A percentile compares a stretch with the other conserved stretches of the same genome.
These are phyloP conservation scores for Colletotrichum eremochloae DNA, from an alignment of 2,329 filamentous ascomycete genomes.

Conservation along the genomic window DNA sequence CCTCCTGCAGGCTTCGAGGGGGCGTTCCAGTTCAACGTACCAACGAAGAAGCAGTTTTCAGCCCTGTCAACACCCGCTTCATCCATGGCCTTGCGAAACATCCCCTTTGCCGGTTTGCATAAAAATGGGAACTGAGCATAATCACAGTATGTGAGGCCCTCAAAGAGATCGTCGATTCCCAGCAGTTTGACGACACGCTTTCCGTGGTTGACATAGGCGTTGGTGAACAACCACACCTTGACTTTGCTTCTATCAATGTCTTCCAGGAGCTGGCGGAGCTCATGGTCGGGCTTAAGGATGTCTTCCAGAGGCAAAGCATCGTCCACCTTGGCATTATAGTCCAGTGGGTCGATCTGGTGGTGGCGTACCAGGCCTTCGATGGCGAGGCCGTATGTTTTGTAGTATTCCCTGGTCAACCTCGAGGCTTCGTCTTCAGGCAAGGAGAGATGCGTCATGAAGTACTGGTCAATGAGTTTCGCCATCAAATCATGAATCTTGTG, in stretches of 20 bases:
- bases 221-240: slow-evolving; percentile 95
- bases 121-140: slow-evolving; percentile 80
- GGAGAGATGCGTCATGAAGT: slow-evolving; percentile 78
- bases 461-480: slow-evolving; percentile 81
- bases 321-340: slow-evolving; percentile 95
- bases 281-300: slow-evolving; percentile 84
- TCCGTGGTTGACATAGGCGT: slow-evolving; percentile 92
- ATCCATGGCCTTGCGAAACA: slow-evolving; percentile 90
- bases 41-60: slow-evolving; percentile 90
- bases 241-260: slow-evolving; percentile 88
- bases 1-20: too few relatives aligned
- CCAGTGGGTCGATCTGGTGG: slow-evolving; percentile 93
- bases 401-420: slow-evolving; percentile 90
- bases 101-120: slow-evolving; percentile 87
- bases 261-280: slow-evolving; percentile 80
- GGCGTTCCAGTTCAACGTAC: slow-evolving; percentile 63
- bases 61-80: slow-evolving; percentile 79
- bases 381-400: slow-evolving; percentile 93
- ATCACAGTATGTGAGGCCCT: slow-evolving; percentile 95
- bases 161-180: slow-evolving; percentile 88
- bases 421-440: slow-evolving; percentile 82
- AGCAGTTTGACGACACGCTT: slow-evolving; percentile 86
- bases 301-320: slow-evolving; percentile 91
- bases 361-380: slow-evolving; percentile 94
- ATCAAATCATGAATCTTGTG: slow-evolving; percentile 89